Evolutionary conservation across 1,284 basidiomycete species (phyloP).

Genomic region (Marasmius tenuissimus): DNA sequence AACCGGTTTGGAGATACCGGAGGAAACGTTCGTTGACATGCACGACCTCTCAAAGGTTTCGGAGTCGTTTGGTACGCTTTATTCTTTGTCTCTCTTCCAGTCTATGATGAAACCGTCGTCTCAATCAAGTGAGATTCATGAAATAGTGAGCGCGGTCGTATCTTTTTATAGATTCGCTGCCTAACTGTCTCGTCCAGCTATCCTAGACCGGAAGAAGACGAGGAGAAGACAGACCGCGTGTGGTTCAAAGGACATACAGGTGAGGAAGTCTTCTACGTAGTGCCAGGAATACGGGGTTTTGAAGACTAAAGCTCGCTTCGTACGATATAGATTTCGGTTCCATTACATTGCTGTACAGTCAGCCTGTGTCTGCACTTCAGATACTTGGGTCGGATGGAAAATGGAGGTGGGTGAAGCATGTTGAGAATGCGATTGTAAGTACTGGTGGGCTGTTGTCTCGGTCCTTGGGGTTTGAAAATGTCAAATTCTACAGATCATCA

Average conservation of each 20-base stretch:
- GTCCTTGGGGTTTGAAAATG: conserved; percentile 3
- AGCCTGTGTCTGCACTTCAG: conserved; percentile 12
- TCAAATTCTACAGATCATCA: conserved; percentile 29
- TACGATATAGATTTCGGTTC: conserved; percentile 50
- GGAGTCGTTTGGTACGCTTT: conserved; percentile 44
- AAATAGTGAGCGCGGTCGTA: conserved; percentile 46
- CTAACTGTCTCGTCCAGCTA: conserved; percentile 26
- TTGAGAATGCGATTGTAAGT: conserved; percentile 13
- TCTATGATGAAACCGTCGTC: not conserved
- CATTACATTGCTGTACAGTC: conserved; percentile 44
- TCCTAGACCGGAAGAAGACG: conserved; percentile 44
- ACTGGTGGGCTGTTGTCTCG: conserved; percentile 7
- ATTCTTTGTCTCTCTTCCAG: not conserved
- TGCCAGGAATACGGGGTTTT: too few relatives aligned
- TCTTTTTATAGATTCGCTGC: conserved; percentile 20
- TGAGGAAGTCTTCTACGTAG: conserved; percentile 16
- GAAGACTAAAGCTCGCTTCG: too few relatives aligned
- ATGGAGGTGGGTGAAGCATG: conserved; percentile 14
- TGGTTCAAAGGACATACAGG: conserved; percentile 46
- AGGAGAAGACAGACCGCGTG: conserved; percentile 42
- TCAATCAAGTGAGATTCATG: conserved; percentile 48
- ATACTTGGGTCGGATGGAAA: conserved; percentile 8
- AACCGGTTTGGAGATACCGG: conserved; percentile 57
- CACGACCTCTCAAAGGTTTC: conserved; percentile 47
- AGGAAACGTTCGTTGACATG: conserved; percentile 51